Evolutionary conservation across 2,329 filamentous ascomycete species (phyloP), one percentile per base, ranked within the genome.

Genomic region (Davidsoniella australis): DNA sequence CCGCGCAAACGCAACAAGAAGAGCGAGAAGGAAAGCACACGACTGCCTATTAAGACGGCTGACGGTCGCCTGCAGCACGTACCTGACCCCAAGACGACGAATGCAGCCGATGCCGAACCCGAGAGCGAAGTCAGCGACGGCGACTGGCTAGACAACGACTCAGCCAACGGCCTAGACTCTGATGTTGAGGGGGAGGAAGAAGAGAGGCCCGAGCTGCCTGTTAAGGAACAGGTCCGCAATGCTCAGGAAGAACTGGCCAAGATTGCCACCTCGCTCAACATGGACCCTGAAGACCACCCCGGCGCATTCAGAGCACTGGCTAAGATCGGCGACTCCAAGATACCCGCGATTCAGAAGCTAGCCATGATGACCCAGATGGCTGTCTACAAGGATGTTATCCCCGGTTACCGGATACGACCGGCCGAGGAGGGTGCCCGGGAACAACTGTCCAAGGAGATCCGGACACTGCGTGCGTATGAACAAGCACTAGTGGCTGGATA

Each of bases 321-420:
- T 29, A 76, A 82, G 58, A 76, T 94, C 56, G 80, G 81, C 17
- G 71, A 79, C 49, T 81, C 82, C 6, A 70, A 71, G 12, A 78
- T 88, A 54, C 63, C 75, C 12, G 79, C 82, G 2, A 80, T 98
- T 47, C 81, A 85, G 66, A 94, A 94, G 64, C 72, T 98, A 53
- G 80, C 84, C 5, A 68, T 98, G 55, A 84, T 81, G 44, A 86
- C 91, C 18, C 88, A 95, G 64, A 73, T 91, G 61, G 76, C 88
- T 0, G 78, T 96, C 10, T 98, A 89, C 70, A 94, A 89, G 63
- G 91, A 96, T 64, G 76, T 95, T 43, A 96, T 98, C 52, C 91
- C 91, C 0, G 91, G 91, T 18, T 98, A 98, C 63, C 76, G 91
- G 53, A 96, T 98, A 68, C 80, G 91, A 16, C 83, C 86, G 1